Percentiles rank a stretch among this genome's conserved stretches.
These are phyloP conservation scores for Cercospora sesami DNA, from an alignment of 2,329 filamentous ascomycete genomes.

Conservation along the genomic window DNA sequence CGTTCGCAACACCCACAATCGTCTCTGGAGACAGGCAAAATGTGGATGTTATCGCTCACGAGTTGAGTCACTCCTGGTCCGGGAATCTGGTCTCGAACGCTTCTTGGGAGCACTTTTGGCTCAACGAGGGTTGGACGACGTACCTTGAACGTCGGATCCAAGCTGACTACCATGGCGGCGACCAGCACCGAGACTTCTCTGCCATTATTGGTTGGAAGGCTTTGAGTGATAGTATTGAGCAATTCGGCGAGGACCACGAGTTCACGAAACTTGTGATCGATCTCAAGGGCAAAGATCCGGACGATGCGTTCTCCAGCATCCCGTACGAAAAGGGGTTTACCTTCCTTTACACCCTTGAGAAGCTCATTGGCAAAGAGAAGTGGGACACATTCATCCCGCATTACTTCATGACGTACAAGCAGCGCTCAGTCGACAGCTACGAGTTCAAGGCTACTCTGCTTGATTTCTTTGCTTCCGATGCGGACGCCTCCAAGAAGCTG, in stretches of 20 bases:
- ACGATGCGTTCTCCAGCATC: slow-evolving; percentile 89
- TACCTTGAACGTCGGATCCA: slow-evolving; percentile 88
- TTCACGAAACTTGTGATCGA: slow-evolving; percentile 90
- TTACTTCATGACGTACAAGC: slow-evolving; percentile 83
- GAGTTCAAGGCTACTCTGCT: slow-evolving; percentile 90
- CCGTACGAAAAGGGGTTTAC: slow-evolving; percentile 97
- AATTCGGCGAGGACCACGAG: slow-evolving; percentile 79
- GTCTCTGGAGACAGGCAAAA: slow-evolving; percentile 83
- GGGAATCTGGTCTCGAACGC: slow-evolving; percentile 80
- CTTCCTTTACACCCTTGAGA: slow-evolving; percentile 88
- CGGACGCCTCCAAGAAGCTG: slow-evolving; percentile 62
- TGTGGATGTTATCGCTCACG: slow-evolving; percentile 93
- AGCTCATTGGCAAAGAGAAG: slow-evolving; percentile 76
- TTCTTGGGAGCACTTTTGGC: slow-evolving; percentile 75
- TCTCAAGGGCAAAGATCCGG: slow-evolving; percentile 87
- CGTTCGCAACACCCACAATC: slow-evolving; percentile 91
- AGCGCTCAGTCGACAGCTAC: slow-evolving; percentile 86
- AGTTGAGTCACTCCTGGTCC: slow-evolving; percentile 75
- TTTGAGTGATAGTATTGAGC: slow-evolving; percentile 74
- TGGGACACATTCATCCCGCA: slow-evolving; percentile 96
- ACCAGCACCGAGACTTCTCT: slow-evolving; percentile 85
- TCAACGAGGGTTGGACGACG: slow-evolving; percentile 85
- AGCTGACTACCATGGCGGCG: slow-evolving; percentile 72
- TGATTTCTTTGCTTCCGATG: slow-evolving; percentile 75
- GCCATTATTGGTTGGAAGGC: slow-evolving; percentile 95